A percentile compares a stretch with the other conserved stretches of the same genome.
Conservation (phyloP, 441 rosid genomes). For the Hura crepitans region DNA sequence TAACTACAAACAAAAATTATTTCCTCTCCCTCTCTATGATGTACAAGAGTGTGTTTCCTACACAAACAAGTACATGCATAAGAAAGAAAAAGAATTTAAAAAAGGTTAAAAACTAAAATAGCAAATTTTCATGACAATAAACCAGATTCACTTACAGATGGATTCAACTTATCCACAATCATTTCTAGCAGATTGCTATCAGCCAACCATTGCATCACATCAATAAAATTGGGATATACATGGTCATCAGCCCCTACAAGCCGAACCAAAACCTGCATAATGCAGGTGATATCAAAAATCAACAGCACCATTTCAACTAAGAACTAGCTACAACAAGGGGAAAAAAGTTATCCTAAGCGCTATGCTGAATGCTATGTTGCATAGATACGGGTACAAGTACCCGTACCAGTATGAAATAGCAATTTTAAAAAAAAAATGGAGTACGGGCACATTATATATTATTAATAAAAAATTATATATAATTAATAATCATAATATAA, state of each 20-base stretch:
- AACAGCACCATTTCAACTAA: slow-evolving; percentile 14
- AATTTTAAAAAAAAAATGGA: no score
- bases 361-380: no score
- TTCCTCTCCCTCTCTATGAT: neutral
- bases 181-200: slow-evolving; percentile 86
- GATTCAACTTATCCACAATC: slow-evolving; percentile 87
- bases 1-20: neutral
- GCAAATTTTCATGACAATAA: neutral
- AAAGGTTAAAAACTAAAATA: neutral
- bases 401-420: no score
- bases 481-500: no score
- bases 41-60: neutral
- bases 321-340: neutral
- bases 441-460: no score
- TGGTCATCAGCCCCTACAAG: slow-evolving; percentile 95
- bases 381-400: no score
- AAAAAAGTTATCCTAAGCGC: no score
- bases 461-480: no score
- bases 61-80: neutral
- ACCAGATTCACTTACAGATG: slow-evolving; percentile 56
- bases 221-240: slow-evolving; percentile 84
- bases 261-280: slow-evolving; percentile 78
- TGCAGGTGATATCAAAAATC: slow-evolving; percentile 16
- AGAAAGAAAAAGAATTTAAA: neutral
- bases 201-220: slow-evolving; percentile 97